Percentiles rank a stretch among this genome's conserved stretches.
Conservation (phyloP, 148 eudicot genomes). For the Diospyros kaki region DNA sequence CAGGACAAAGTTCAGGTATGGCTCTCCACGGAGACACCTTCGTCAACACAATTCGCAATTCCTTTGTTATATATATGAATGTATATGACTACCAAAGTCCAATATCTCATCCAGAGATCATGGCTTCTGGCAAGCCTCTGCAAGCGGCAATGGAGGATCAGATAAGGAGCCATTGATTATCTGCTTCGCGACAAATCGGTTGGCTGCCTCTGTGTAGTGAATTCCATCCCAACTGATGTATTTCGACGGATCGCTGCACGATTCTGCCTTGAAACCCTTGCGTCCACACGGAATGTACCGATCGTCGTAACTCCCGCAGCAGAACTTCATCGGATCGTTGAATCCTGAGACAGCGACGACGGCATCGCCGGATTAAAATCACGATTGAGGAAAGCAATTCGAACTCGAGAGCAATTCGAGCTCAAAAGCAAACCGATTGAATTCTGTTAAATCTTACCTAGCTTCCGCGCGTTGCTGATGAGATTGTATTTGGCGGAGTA, state of each 20-base stretch:
- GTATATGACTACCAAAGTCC: not conserved
- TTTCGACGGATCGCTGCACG: constrained; percentile 22
- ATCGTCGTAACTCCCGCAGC: constrained; percentile 17
- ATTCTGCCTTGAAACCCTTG: not conserved
- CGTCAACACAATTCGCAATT: not conserved
- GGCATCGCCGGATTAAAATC: too few species aligned
- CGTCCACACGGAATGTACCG: not conserved
- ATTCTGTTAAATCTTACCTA: constrained; percentile 13
- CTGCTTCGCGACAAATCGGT: constrained; percentile 14
- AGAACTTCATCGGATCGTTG: constrained; percentile 21
- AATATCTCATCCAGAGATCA: not conserved
- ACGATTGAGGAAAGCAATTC: too few species aligned
- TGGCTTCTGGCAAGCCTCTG: constrained; percentile 20
- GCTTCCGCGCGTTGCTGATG: constrained; percentile 16
- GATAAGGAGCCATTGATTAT: constrained; percentile 25
- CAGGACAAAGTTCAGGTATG: too few species aligned
- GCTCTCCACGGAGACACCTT: too few species aligned
- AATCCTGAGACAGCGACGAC: constrained; percentile 16
- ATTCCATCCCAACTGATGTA: constrained; percentile 33
- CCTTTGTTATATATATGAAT: too few species aligned
- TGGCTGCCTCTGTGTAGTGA: constrained; percentile 36
- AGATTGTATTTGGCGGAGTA: constrained; percentile 31
- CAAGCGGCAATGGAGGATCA: constrained; percentile 22
- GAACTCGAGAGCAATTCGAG: too few species aligned
- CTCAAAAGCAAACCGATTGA: not conserved